These are phyloP conservation scores for Pseudogymnoascus sp. DNA, from an alignment of 2,329 filamentous ascomycete genomes.

Conservation along the genomic window DNA sequence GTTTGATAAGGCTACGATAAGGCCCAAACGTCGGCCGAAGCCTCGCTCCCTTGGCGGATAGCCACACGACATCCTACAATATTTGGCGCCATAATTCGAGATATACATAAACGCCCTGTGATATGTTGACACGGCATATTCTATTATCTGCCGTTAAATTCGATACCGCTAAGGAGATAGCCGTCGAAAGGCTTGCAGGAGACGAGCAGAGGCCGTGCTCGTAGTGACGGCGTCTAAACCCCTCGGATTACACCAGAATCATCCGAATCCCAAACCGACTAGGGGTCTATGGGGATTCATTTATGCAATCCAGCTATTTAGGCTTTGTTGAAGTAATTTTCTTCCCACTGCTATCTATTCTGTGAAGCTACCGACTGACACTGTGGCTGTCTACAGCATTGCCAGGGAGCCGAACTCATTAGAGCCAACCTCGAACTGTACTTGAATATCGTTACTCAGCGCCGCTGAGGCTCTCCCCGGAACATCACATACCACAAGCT, in stretches of 20 bases:
- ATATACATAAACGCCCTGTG: background rate
- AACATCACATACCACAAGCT: background rate
- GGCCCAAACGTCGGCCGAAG: background rate
- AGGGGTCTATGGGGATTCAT: slow-evolving; percentile 1
- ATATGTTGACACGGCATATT: background rate
- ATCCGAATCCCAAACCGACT: background rate
- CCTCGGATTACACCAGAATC: background rate
- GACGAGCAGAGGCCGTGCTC: background rate
- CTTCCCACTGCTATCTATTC: background rate
- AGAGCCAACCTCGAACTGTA: background rate
- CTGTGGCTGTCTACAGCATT: background rate
- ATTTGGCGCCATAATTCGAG: background rate
- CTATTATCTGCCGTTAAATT: background rate
- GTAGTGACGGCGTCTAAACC: background rate
- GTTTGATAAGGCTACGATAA: slow-evolving; percentile 7
- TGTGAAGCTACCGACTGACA: background rate
- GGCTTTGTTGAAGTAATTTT: background rate
- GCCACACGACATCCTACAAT: background rate
- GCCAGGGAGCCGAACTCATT: background rate
- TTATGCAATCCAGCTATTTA: background rate
- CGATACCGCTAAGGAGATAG: background rate
- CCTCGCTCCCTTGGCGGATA: slow-evolving; percentile 5
- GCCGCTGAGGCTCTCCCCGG: background rate
- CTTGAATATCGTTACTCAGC: background rate
- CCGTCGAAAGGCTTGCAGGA: background rate